Evolutionary conservation across 129 eudicot species (phyloP), one percentile per base, ranked within the genome.

Genomic region (Flaveria brownii): DNA sequence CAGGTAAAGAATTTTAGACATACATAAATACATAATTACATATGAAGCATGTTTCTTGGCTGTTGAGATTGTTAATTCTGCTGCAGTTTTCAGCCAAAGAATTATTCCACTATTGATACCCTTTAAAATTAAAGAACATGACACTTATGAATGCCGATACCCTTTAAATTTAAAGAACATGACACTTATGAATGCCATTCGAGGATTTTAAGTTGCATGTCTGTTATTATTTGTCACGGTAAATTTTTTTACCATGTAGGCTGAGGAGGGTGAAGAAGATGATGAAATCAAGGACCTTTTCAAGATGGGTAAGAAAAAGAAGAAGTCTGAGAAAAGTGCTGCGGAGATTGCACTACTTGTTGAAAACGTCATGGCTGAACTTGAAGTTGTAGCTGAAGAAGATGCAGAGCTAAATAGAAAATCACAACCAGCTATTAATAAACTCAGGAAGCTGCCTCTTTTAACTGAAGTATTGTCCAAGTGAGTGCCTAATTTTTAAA

Each of bases 181-280:
- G 59, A 9, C 43, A 72, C 52, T 72, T 71, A 11, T 1, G 43
- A 36, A 18, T 68, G 73, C 6, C 12, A 20, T 11, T 36, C 2
- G n/a, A 66, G 71, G 52, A 66, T 66, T 10, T 6, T 66, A 25
- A 30, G 49, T n/a, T 70, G 76, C 20, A 57, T 78, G 82, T 46
- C 59, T 73, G 61, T 41, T 63, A 72, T 47, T 13, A 5, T 51
- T 14, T 63, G 33, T 52, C 9, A 78, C 20, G 14, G 13, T 26
- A 57, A 42, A n/a, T 28, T 33, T 41, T 28, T 6, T 28, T 54
- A 66, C 23, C 33, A 43, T 67, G 52, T 73, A 91, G 99, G 93
- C 97, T 1, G 99, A 89, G 80, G 99, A 91, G 69, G 97, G 96
- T 45, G 97, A 84, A 78, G 98, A 91, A 74, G 97, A 94, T 81